Percentiles rank a stretch among this genome's conserved stretches.
Evolutionary conservation across 148 eudicot species (phyloP).

Genomic region (Simmondsia chinensis): DNA sequence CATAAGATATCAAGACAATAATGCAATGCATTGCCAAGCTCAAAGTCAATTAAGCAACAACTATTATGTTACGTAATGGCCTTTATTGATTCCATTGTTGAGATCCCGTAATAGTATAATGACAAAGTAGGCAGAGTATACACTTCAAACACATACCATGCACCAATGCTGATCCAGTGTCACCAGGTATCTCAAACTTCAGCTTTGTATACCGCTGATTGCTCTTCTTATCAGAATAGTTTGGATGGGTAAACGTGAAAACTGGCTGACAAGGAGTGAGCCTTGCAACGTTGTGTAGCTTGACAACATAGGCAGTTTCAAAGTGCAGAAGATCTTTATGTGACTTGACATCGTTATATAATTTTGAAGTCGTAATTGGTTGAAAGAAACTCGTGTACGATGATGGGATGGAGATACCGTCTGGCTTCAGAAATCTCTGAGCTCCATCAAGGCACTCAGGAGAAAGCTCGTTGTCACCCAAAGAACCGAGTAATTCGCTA

Average conservation of each 20-base stretch:
- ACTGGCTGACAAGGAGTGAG: slow-evolving; percentile 88
- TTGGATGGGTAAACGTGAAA: slow-evolving; percentile 82
- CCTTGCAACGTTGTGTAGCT: slow-evolving; percentile 80
- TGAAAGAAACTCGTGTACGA: slow-evolving; percentile 97
- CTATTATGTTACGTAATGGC: too few relatives aligned
- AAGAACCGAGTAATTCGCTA: slow-evolving; percentile 92
- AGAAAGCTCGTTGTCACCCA: slow-evolving; percentile 98
- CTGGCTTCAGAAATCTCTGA: slow-evolving; percentile 76
- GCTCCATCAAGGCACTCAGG: slow-evolving; percentile 99
- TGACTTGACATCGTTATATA: slow-evolving; percentile 83
- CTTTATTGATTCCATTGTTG: too few relatives aligned
- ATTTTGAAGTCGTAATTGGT: slow-evolving; percentile 79
- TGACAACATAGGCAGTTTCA: slow-evolving; percentile 96
- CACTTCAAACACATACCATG: slow-evolving; percentile 50
- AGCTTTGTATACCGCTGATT: slow-evolving; percentile 81
- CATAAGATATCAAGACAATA: not conserved
- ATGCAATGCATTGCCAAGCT: not conserved
- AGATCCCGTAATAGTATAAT: too few relatives aligned
- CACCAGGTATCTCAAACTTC: slow-evolving; percentile 62
- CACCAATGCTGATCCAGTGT: slow-evolving; percentile 81
- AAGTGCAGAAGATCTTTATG: slow-evolving; percentile 89
- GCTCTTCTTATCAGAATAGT: slow-evolving; percentile 37
- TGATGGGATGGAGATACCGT: slow-evolving; percentile 93
- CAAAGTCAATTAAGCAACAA: not conserved
- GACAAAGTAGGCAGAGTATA: not conserved